Evolutionary conservation across 2,329 filamentous ascomycete species (phyloP), one percentile per base, ranked within the genome.

Genomic region (Aspergillus carbonarius): DNA sequence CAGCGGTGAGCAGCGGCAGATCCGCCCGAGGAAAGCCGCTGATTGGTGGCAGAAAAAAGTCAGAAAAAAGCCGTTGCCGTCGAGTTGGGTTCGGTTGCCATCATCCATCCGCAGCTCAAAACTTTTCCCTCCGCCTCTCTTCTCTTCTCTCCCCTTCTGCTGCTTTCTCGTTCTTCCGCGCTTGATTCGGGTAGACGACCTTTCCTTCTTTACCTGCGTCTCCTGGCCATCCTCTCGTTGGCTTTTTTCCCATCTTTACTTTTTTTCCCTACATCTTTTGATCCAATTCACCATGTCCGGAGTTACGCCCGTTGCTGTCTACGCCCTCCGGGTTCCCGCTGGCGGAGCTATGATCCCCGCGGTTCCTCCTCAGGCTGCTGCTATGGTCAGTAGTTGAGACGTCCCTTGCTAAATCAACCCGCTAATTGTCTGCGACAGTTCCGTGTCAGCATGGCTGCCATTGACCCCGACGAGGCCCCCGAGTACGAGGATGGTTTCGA

Each of bases 361-460:
- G 58, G 82, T 87, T 63, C 83, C 88, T 63, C 88, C 88, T 63
- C 88, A 93, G 67, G 88, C 93, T 70, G 90, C 91, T 73, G 91
- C 92, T 61, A 90, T 90, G 76, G 92, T 96, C 83, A 83, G 90
- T 85, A 53, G 56, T 48, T 4, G 7, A 32, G 17, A 0, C 9
- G 32, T 6, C 44, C 15, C 12, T 40, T 44, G 6, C 6, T 32
- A 9, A 18, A n/a, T 12, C 13, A 34, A 12, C 4, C 17, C 9
- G 17, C 51, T 54, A 54, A 54, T n/a, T 13, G 13, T 20, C 2
- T 42, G 27, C 35, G 13, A 44, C 71, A 96, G 93, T 96, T 97
- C 81, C 92, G 92, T 76, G 92, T 99, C 73, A 98, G 93, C 71
- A 99, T 99, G 95, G 95, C 96, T 71, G 95, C 95, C 66, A 89